phyloP scores from a whole-genome alignment of 805 yeast species.

The Scheffersomyces amazonensis region DNA sequence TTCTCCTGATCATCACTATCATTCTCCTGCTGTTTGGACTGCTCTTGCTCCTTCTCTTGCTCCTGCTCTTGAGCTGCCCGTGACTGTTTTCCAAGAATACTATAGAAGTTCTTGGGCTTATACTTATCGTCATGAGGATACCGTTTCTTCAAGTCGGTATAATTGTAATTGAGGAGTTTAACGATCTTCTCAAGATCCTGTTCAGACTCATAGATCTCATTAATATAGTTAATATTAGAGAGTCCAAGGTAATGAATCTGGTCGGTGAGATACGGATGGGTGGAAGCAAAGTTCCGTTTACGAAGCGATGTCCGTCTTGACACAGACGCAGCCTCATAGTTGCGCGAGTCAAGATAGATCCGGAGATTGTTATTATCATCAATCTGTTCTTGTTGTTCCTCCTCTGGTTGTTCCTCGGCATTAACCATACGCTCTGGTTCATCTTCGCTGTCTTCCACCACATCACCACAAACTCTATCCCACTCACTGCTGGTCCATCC shows the following conservation, averaged over 20 bases:
- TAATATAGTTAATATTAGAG: constrained; percentile 30
- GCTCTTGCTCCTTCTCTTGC: not conserved
- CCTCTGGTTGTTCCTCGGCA: not conserved
- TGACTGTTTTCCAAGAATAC: constrained; percentile 27
- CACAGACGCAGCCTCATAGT: constrained; percentile 2
- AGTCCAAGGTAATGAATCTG: constrained; percentile 44
- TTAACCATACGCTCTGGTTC: not conserved
- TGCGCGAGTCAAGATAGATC: constrained; percentile 5
- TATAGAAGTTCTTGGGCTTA: constrained; percentile 35
- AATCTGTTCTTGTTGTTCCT: not conserved
- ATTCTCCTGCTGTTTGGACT: not conserved
- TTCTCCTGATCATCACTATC: constrained; percentile 4
- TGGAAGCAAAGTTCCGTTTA: constrained; percentile 40
- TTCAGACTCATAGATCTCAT: constrained; percentile 33
- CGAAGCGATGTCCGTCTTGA: constrained; percentile 27
- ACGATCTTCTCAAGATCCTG: constrained; percentile 31
- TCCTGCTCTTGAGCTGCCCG: constrained; percentile 5
- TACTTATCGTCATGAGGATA: constrained; percentile 40
- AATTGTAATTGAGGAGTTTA: constrained; percentile 32
- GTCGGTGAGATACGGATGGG: constrained; percentile 44
- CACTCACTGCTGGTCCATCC: too few relatives aligned
- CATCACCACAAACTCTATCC: constrained; percentile 2
- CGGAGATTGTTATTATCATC: constrained; percentile 8
- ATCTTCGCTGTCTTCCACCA: constrained; percentile 5
- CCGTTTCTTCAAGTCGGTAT: constrained; percentile 24